Evolutionary conservation across 2,329 filamentous ascomycete species (phyloP).

Genomic region (Xylariales sp.): DNA sequence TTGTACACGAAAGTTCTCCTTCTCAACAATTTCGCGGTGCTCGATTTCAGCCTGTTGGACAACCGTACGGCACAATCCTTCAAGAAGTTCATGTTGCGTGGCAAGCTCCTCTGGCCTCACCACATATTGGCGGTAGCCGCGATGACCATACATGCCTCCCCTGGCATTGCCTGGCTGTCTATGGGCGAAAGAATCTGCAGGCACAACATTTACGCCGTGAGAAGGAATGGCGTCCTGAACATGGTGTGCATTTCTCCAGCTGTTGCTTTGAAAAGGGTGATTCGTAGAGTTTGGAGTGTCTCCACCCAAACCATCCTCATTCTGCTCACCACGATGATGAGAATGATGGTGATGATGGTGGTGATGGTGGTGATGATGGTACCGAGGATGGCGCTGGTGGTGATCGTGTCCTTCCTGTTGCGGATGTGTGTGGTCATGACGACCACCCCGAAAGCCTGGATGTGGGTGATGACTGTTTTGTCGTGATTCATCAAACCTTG

Average conservation of each 20-base stretch:
- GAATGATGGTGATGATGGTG: constrained; percentile 13
- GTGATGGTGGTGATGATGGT: constrained; percentile 16
- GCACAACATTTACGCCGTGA: constrained; percentile 16
- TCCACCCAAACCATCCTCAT: constrained; percentile 13
- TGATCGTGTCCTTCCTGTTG: constrained; percentile 9
- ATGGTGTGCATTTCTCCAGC: constrained; percentile 18
- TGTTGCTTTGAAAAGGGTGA: constrained; percentile 9
- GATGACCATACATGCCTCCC: constrained; percentile 24
- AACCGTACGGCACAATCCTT: constrained; percentile 42
- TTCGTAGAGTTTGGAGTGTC: constrained; percentile 8
- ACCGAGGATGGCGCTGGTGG: background rate
- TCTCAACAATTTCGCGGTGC: constrained; percentile 58
- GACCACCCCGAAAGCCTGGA: constrained; percentile 14
- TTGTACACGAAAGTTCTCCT: constrained; percentile 63
- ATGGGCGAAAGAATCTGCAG: constrained; percentile 18
- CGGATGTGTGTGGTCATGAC: background rate
- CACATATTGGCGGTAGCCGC: constrained; percentile 20
- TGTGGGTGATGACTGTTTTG: background rate
- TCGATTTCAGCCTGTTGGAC: constrained; percentile 60
- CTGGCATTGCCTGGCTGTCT: constrained; percentile 17
- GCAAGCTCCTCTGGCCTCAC: constrained; percentile 39
- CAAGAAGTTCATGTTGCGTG: constrained; percentile 44
- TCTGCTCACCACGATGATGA: constrained; percentile 11
- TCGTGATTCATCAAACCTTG: no score
- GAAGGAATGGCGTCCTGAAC: constrained; percentile 8